phyloP scores from a whole-genome alignment of 345 rosid species.

The Pugionium dolabratum region DNA sequence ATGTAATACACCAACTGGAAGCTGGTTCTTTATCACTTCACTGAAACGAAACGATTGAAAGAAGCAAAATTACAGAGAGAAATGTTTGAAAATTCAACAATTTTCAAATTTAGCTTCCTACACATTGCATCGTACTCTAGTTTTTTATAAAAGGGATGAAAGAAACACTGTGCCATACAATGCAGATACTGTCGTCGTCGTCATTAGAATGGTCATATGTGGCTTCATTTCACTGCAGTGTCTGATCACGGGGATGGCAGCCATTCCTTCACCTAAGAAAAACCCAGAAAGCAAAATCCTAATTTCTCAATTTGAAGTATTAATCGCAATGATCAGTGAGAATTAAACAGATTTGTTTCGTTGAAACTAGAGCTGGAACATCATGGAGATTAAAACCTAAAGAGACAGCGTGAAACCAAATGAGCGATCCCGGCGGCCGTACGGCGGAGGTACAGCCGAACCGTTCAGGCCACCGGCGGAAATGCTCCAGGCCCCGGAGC shows the following conservation, averaged over 20 bases:
- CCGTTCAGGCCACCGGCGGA: constrained; percentile 80
- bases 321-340: not conserved
- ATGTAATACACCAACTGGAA: constrained; percentile 65
- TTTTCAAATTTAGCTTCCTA: not conserved
- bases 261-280: constrained; percentile 86
- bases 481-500: constrained; percentile 71
- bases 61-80: constrained; percentile 8
- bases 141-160: not conserved
- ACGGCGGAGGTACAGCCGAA: constrained; percentile 66
- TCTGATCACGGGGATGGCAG: constrained; percentile 78
- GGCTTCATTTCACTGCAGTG: constrained; percentile 54
- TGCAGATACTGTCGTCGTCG: constrained; percentile 71
- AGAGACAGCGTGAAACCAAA: constrained; percentile 96
- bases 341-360: not conserved
- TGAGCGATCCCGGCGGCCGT: constrained; percentile 70
- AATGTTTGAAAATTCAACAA: not conserved
- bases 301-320: constrained; percentile 4
- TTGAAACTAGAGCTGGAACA: not conserved
- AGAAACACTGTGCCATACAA: constrained; percentile 47
- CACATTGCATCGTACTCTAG: not conserved
- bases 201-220: constrained; percentile 68
- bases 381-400: constrained; percentile 46
- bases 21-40: constrained; percentile 71
- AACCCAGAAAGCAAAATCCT: not conserved
- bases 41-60: constrained; percentile 42